A percentile compares a stretch with the other conserved stretches of the same genome.
phyloP scores from a whole-genome alignment of 2,329 filamentous ascomycete species.

The Cladosporium sp. region DNA sequence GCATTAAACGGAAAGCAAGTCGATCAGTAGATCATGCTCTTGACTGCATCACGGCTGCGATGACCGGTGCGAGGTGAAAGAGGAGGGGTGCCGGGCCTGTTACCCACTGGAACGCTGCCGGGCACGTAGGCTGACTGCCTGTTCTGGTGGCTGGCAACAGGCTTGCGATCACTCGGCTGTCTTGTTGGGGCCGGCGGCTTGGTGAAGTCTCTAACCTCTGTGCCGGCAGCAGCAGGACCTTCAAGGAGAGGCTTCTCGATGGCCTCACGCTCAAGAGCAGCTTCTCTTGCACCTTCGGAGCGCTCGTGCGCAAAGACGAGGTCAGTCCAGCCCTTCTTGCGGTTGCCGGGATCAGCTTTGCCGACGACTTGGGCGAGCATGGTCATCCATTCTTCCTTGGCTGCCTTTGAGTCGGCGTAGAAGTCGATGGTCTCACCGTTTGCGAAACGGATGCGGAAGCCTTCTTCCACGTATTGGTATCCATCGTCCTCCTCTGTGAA shows the following conservation, averaged over 20 bases:
- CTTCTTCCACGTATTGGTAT: constrained; percentile 99
- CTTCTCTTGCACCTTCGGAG: constrained; percentile 13
- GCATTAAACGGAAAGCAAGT: neutral
- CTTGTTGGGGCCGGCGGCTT: constrained; percentile 23
- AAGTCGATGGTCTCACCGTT: constrained; percentile 99
- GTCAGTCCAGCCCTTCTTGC: constrained; percentile 60
- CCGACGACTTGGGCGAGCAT: constrained; percentile 73
- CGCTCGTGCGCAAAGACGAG: constrained; percentile 56
- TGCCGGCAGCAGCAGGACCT: constrained; percentile 16
- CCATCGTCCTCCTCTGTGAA: constrained; percentile 98
- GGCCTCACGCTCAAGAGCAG: constrained; percentile 12
- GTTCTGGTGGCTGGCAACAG: constrained; percentile 18
- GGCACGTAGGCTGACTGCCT: constrained; percentile 31
- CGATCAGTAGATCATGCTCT: constrained; percentile 43
- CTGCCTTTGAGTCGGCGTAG: constrained; percentile 83
- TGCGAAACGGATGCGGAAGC: constrained; percentile 97
- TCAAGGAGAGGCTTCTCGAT: constrained; percentile 17
- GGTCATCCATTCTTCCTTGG: constrained; percentile 95
- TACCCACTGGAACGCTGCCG: constrained; percentile 31
- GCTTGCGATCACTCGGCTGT: constrained; percentile 29
- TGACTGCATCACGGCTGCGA: constrained; percentile 38
- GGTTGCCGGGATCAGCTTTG: constrained; percentile 54
- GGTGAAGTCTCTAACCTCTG: constrained; percentile 34
- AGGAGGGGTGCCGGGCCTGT: constrained; percentile 37
- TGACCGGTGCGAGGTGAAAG: constrained; percentile 35